Conservation (phyloP, 2,329 filamentous ascomycete genomes). For the Aspergillus latus region DNA sequence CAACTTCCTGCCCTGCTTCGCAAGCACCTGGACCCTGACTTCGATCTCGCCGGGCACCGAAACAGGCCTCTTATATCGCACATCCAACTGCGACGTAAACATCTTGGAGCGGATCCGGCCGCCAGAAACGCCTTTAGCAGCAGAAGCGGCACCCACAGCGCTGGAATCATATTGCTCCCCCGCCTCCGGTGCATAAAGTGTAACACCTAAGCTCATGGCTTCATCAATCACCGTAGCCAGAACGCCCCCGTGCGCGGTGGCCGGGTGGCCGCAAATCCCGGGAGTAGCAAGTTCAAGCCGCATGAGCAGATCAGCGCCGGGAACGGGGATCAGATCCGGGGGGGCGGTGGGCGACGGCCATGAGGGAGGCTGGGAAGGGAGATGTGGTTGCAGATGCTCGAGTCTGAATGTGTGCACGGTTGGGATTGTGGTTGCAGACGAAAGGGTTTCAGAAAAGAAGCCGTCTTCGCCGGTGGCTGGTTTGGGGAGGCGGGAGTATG, state of each 20-base stretch:
- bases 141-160: background rate
- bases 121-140: background rate
- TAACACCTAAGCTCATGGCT: constrained; percentile 43
- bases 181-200: constrained; percentile 17
- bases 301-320: constrained; percentile 15
- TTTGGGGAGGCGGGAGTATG: constrained; percentile 43
- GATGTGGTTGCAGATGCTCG: constrained; percentile 17
- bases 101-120: constrained; percentile 25
- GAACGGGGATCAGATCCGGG: constrained; percentile 17
- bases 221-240: constrained; percentile 38
- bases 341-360: constrained; percentile 29
- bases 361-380: constrained; percentile 21
- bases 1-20: constrained; percentile 39
- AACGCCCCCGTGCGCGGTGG: constrained; percentile 16
- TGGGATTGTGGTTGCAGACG: constrained; percentile 6
- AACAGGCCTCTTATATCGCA: constrained; percentile 42
- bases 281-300: constrained; percentile 13
- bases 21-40: constrained; percentile 38
- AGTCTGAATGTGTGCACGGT: constrained; percentile 40
- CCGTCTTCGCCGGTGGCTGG: constrained; percentile 44
- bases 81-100: constrained; percentile 44
- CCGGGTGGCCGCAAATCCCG: constrained; percentile 15
- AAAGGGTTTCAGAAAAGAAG: constrained; percentile 39
- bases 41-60: constrained; percentile 38
- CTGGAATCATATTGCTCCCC: constrained; percentile 1